phyloP scores from a whole-genome alignment of 257 asterid genomes.

The Nicotiana benthamiana region DNA sequence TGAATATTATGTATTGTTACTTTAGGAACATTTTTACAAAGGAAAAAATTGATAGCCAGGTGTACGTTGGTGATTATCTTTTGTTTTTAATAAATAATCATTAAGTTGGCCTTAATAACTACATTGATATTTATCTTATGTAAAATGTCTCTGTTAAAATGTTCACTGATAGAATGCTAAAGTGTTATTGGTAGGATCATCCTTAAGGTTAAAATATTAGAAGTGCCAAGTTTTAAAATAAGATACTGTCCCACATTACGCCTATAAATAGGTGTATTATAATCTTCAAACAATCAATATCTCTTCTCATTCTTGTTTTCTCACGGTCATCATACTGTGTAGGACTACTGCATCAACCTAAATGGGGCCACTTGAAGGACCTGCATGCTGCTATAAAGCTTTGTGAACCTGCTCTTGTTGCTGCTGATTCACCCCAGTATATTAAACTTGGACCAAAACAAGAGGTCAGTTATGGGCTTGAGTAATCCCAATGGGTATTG shows the following conservation, averaged over 20 bases:
- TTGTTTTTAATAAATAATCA: neutral
- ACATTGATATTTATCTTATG: neutral
- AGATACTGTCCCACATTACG: neutral
- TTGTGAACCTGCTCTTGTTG: conserved; percentile 85
- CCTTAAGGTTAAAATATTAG: neutral
- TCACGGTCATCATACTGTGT: neutral
- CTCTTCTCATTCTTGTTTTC: neutral
- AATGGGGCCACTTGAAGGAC: conserved; percentile 94
- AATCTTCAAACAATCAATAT: conserved; percentile 1
- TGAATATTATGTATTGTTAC: neutral
- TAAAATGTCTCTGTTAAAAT: neutral
- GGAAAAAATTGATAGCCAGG: neutral
- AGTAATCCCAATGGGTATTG: neutral
- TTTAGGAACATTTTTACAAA: neutral
- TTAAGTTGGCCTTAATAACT: neutral
- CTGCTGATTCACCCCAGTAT: conserved; percentile 64
- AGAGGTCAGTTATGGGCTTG: conserved; percentile 48
- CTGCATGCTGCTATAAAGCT: conserved; percentile 87
- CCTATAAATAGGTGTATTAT: neutral
- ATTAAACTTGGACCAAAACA: conserved; percentile 77
- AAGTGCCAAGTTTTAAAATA: neutral
- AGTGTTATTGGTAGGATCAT: neutral
- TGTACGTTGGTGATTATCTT: neutral
- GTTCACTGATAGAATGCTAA: neutral
- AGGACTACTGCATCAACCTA: conserved; percentile 90